phyloP scores from a whole-genome alignment of 108 stramenopile genomes.

The Nitzschia palea region DNA sequence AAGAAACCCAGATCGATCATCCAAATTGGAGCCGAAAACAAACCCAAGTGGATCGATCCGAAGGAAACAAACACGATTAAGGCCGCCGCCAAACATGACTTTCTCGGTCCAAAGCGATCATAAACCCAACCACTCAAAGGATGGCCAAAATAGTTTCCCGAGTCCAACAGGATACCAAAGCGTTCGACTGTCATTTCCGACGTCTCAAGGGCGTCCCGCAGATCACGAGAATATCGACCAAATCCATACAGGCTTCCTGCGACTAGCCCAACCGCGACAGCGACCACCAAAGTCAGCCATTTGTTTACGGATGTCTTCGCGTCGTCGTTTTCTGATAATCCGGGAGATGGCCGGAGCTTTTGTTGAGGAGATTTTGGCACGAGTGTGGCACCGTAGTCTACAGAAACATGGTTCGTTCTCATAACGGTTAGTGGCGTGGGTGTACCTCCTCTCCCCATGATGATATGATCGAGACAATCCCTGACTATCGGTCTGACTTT shows the following conservation, averaged over 20 bases:
- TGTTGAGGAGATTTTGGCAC: too few relatives aligned
- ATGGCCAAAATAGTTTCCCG: slow-evolving; percentile 36
- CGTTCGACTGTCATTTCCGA: slow-evolving; percentile 20
- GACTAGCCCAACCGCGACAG: slow-evolving; percentile 19
- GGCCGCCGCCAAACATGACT: slow-evolving; percentile 27
- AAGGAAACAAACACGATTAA: slow-evolving; percentile 20
- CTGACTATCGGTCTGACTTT: too few relatives aligned
- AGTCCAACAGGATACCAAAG: slow-evolving; percentile 31
- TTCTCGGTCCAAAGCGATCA: slow-evolving; percentile 32
- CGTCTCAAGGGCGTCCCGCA: slow-evolving; percentile 15
- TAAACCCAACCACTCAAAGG: slow-evolving; percentile 26
- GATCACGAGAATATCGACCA: slow-evolving; percentile 26
- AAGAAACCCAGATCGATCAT: slow-evolving; percentile 22
- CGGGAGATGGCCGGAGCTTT: too few relatives aligned
- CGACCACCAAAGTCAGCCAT: slow-evolving; percentile 4
- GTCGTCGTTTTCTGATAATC: not conserved
- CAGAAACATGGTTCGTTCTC: too few relatives aligned
- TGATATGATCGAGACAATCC: too few relatives aligned
- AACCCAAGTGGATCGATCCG: slow-evolving; percentile 14
- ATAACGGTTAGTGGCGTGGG: too few relatives aligned
- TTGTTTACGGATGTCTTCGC: not conserved
- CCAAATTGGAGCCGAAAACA: slow-evolving; percentile 3
- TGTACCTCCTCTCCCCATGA: too few relatives aligned
- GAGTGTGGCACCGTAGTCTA: too few relatives aligned
- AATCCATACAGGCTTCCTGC: slow-evolving; percentile 37